Evolutionary conservation across 345 rosid species (phyloP), one percentile per base, ranked within the genome.

Genomic region (Psidium friedrichsthalianum): DNA sequence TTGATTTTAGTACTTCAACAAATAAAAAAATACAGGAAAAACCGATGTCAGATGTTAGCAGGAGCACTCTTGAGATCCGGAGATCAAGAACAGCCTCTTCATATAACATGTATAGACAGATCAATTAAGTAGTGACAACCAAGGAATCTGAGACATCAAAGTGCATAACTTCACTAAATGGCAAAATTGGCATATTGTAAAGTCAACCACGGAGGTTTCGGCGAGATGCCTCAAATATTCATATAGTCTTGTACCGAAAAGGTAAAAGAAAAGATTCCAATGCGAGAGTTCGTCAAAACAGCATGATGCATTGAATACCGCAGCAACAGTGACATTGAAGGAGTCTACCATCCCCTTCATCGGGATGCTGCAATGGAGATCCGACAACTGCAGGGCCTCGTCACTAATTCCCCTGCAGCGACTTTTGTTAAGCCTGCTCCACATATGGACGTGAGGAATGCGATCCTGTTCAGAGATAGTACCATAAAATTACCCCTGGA

Each of bases 301-400:
- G 98, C 98, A 57, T 95, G 98, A 88, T 94, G 99, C 99, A 95
- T 95, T 61, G 87, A 88, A 95, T 93, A 91, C 98, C 99, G 98
- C 96, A 83, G 98, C 99, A 86, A 97, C 98, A 44, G 99, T 95
- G 83, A 95, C 98, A 90, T 97, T 97, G 88, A 97, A 95, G 51
- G 99, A 95, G 90, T 97, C 98, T 58, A 95, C 98, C 99, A 97
- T 95, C 88, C 99, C 99, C 25, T 95, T 95, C 98, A 97, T 95
- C 11, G 97, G 98, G 87, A 95, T 94, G 88, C 98, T 94, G 87
- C 98, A 97, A 86, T 87, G 91, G 86, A 97, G 84, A 92, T 97
- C 97, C 27, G 98, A 95, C 85, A 95, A 88, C 86, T 88, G 88
- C 87, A 95, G 88, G 42, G 99, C 98, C 89, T 93, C 95, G 6